These are phyloP conservation scores for Monosporascus sp. DNA, from an alignment of 2,329 filamentous ascomycete species.

Conservation along the genomic window DNA sequence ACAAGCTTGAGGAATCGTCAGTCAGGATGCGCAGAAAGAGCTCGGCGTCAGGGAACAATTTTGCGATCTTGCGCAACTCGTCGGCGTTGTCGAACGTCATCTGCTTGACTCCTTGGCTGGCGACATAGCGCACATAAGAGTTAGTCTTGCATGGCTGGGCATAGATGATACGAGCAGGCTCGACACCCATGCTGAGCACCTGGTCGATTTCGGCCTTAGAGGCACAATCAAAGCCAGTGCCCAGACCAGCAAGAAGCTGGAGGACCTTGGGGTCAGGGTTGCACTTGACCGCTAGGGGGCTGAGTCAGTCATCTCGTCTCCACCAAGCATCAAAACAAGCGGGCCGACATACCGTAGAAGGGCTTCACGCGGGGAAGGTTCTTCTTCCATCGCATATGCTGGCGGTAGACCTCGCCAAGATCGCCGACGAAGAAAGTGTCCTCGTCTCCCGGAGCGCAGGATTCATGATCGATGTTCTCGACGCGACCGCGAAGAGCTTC, in stretches of 20 bases:
- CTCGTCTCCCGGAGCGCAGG: conserved; percentile 87
- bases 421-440: conserved; percentile 98
- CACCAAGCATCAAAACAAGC: neutral
- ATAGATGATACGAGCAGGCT: conserved; percentile 92
- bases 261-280: conserved; percentile 91
- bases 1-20: conserved; percentile 90
- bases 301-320: conserved; percentile 6
- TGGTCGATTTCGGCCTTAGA: conserved; percentile 97
- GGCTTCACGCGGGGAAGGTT: conserved; percentile 89
- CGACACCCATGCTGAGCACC: conserved; percentile 75
- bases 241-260: conserved; percentile 78
- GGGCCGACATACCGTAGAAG: conserved; percentile 71
- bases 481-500: conserved; percentile 82
- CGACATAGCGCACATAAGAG: conserved; percentile 90
- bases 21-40: conserved; percentile 92
- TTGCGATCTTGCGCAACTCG: conserved; percentile 96
- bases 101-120: conserved; percentile 79
- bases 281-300: conserved; percentile 82
- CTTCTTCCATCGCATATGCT: conserved; percentile 97
- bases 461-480: conserved; percentile 76
- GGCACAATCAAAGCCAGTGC: conserved; percentile 95
- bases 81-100: conserved; percentile 99
- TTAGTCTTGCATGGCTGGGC: conserved; percentile 99
- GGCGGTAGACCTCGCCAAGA: conserved; percentile 96
- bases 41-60: conserved; percentile 82